phyloP scores from a whole-genome alignment of 2,329 filamentous ascomycete genomes.

The Hymenoscyphus fraxineus region DNA sequence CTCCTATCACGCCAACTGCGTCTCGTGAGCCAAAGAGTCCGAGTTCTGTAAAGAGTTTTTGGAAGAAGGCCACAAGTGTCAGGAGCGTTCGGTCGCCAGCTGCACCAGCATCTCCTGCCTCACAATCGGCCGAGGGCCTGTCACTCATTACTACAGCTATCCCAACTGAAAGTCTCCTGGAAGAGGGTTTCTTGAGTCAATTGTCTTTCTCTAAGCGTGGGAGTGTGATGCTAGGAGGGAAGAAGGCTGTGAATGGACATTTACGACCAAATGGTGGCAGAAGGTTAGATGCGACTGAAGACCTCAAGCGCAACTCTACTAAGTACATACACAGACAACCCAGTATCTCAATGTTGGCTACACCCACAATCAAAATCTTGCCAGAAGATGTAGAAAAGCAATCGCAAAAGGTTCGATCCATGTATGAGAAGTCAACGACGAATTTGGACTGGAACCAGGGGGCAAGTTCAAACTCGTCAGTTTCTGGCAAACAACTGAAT shows the following conservation, averaged over 20 bases:
- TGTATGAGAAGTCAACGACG: slow-evolving; percentile 33
- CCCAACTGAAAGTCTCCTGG: slow-evolving; percentile 53
- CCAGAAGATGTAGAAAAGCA: slow-evolving; percentile 34
- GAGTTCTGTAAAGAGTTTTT: slow-evolving; percentile 12
- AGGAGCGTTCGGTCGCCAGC: slow-evolving; percentile 15
- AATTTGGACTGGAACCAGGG: slow-evolving; percentile 29
- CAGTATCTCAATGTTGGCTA: slow-evolving; percentile 30
- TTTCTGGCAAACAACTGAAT: not conserved
- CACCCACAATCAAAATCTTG: slow-evolving; percentile 26
- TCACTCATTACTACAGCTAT: slow-evolving; percentile 54
- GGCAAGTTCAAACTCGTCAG: slow-evolving; percentile 7
- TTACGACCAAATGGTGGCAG: slow-evolving; percentile 22
- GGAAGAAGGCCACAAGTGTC: slow-evolving; percentile 22
- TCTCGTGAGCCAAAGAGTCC: slow-evolving; percentile 20
- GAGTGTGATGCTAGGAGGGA: slow-evolving; percentile 58
- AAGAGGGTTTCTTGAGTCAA: slow-evolving; percentile 53
- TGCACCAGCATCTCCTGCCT: slow-evolving; percentile 13
- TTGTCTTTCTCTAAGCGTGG: slow-evolving; percentile 61
- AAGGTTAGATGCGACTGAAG: slow-evolving; percentile 22
- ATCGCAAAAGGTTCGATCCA: slow-evolving; percentile 35
- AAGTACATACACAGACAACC: slow-evolving; percentile 27
- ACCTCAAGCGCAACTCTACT: slow-evolving; percentile 9
- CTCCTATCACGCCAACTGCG: slow-evolving; percentile 10
- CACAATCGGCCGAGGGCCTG: slow-evolving; percentile 38
- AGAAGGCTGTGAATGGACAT: slow-evolving; percentile 34